Conservation (phyloP, 139 green algal species). For the Asterochloris erici region DNA sequence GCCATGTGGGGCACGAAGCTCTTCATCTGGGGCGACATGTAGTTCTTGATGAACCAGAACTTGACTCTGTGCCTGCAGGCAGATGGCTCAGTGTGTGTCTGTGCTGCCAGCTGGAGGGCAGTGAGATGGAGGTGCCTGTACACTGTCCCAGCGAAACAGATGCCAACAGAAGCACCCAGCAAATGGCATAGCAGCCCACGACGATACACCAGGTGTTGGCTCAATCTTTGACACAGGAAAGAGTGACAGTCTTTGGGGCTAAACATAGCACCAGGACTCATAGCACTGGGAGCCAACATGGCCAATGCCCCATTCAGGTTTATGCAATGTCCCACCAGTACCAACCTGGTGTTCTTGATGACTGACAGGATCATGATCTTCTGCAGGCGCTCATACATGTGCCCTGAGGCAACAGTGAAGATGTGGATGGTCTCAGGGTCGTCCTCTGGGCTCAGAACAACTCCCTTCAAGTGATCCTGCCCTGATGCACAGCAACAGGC, state of each 20-base stretch:
- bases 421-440: constrained; percentile 81
- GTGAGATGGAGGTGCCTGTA: too few relatives aligned
- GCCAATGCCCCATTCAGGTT: neutral
- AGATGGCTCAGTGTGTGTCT: neutral
- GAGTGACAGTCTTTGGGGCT: too few relatives aligned
- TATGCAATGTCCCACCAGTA: neutral
- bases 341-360: constrained; percentile 76
- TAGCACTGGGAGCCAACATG: neutral
- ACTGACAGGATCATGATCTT: constrained; percentile 98
- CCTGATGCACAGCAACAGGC: too few relatives aligned
- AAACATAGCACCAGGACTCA: too few relatives aligned
- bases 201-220: too few relatives aligned
- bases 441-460: constrained; percentile 19
- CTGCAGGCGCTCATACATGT: constrained; percentile 98
- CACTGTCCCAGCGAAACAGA: too few relatives aligned
- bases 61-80: constrained; percentile 68
- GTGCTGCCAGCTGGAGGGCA: too few relatives aligned
- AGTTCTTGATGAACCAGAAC: constrained; percentile 99
- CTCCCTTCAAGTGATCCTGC: too few relatives aligned
- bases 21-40: constrained; percentile 90
- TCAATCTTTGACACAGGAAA: too few relatives aligned
- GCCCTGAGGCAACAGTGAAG: constrained; percentile 94
- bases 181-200: too few relatives aligned
- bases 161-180: too few relatives aligned
- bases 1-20: constrained; percentile 90